phyloP scores from a whole-genome alignment of 179 eudicot species.

The Beta lomatogona region DNA sequence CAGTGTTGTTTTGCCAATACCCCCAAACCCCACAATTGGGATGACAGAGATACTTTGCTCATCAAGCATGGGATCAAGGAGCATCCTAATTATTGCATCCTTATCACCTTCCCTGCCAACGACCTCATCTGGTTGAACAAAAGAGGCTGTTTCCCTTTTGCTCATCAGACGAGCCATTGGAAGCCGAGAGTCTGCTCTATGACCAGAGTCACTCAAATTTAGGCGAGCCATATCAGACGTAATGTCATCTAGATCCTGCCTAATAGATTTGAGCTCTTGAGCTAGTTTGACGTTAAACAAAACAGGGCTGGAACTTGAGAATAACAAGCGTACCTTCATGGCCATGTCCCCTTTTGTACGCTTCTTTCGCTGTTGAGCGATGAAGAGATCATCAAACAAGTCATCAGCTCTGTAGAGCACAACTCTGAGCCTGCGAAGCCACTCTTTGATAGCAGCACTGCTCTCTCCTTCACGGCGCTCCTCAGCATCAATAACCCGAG shows the following conservation, averaged over 20 bases:
- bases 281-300: background rate
- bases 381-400: background rate
- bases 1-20: slow-evolving; percentile 28
- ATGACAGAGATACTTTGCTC: slow-evolving; percentile 14
- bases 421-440: background rate
- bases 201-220: no score
- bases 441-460: no score
- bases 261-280: slow-evolving; percentile 14
- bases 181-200: background rate
- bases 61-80: background rate
- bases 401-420: background rate
- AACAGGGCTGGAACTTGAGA: slow-evolving; percentile 13
- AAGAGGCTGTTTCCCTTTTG: slow-evolving; percentile 21
- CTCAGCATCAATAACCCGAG: no score
- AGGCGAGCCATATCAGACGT: no score
- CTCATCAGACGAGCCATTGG: background rate
- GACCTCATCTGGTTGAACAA: background rate
- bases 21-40: slow-evolving; percentile 26
- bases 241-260: slow-evolving; percentile 14
- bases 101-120: slow-evolving; percentile 18
- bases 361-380: background rate
- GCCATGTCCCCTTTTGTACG: background rate
- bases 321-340: background rate
- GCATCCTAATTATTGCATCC: background rate
- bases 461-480: no score